phyloP scores from a whole-genome alignment of 768 basidiomycete genomes.

The Termitomyces sp. region DNA sequence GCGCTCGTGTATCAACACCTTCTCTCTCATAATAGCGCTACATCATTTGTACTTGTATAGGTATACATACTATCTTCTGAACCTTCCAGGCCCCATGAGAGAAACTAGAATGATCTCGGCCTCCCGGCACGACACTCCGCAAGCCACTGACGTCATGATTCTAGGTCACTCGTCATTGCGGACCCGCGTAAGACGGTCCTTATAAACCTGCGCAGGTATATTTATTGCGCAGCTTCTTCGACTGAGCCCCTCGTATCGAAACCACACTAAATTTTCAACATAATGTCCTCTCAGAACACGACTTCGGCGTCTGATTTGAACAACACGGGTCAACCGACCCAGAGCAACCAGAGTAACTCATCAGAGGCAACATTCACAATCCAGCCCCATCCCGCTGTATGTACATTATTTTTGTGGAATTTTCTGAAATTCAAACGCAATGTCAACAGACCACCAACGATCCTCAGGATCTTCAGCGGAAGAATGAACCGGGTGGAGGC shows the following conservation, averaged over 20 bases:
- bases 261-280: background rate
- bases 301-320: conserved; percentile 2
- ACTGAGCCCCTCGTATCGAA: background rate
- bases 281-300: conserved; percentile 11
- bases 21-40: background rate
- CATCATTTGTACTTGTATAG: background rate
- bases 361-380: conserved; percentile 47
- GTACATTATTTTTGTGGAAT: conserved; percentile 14
- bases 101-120: no score
- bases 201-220: background rate
- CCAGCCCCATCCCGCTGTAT: conserved; percentile 62
- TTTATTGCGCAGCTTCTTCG: background rate
- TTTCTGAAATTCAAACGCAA: background rate
- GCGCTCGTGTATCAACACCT: background rate
- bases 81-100: no score
- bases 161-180: background rate
- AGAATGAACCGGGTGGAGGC: conserved; percentile 30
- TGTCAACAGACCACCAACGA: conserved; percentile 54
- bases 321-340: conserved; percentile 10
- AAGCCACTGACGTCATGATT: background rate
- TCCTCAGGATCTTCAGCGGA: conserved; percentile 48
- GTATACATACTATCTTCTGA: background rate
- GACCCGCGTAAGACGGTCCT: background rate
- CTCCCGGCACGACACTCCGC: background rate
- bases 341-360: conserved; percentile 3